These are phyloP conservation scores for Fusarium neocosmosporiellum DNA, from an alignment of 2,329 filamentous ascomycete genomes.

Conservation along the genomic window DNA sequence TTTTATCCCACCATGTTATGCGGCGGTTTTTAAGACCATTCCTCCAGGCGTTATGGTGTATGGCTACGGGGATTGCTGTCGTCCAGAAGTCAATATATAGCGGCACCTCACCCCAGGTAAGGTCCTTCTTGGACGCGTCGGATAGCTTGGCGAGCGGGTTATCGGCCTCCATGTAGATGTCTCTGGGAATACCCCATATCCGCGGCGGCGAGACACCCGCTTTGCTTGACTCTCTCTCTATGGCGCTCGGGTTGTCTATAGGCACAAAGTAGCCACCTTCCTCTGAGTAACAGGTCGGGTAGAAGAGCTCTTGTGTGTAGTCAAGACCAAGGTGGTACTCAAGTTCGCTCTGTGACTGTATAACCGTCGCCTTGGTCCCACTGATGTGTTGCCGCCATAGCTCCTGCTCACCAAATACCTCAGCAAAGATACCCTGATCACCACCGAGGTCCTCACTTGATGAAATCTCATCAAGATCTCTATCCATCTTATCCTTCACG, in stretches of 20 bases:
- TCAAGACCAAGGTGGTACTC: conserved; percentile 45
- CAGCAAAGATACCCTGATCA: conserved; percentile 48
- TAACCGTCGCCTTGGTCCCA: conserved; percentile 17
- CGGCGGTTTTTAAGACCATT: conserved; percentile 38
- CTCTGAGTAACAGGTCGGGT: conserved; percentile 45
- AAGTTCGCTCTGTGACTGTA: conserved; percentile 21
- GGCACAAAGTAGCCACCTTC: conserved; percentile 40
- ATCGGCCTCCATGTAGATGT: conserved; percentile 24
- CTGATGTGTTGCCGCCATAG: conserved; percentile 32
- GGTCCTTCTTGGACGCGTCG: background rate
- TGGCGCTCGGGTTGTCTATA: conserved; percentile 22
- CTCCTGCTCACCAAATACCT: conserved; percentile 46
- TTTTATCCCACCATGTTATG: conserved; percentile 40
- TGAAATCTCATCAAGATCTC: conserved; percentile 22
- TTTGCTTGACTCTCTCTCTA: conserved; percentile 28
- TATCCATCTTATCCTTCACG: conserved; percentile 41
- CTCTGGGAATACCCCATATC: conserved; percentile 32
- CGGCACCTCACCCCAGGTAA: conserved; percentile 35
- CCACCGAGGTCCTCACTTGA: conserved; percentile 33
- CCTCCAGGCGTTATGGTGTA: conserved; percentile 42
- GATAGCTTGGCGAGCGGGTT: conserved; percentile 24
- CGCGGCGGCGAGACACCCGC: conserved; percentile 39
- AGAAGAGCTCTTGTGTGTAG: conserved; percentile 45
- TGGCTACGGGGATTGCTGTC: conserved; percentile 33
- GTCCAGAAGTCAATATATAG: conserved; percentile 42